Evolutionary conservation across 768 basidiomycete genomes (phyloP).

Genomic region (Paxillus ammoniavirescens): DNA sequence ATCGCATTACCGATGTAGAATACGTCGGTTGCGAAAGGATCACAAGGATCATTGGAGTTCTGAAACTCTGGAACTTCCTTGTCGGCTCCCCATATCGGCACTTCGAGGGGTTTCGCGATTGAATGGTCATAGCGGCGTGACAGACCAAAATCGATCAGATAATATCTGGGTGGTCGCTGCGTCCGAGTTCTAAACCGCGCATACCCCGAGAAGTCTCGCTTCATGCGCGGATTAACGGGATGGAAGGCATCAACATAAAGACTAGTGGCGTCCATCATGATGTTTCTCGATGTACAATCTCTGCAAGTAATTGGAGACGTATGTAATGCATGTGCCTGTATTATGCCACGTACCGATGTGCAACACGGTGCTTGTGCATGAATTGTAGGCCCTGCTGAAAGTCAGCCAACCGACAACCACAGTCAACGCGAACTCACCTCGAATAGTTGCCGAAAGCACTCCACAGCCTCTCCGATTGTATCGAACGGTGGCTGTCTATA

Average conservation of each 20-base stretch:
- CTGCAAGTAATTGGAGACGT: no score
- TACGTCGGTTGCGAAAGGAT: slow-evolving; percentile 45
- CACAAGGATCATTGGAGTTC: slow-evolving; percentile 16
- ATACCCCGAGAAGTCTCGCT: slow-evolving; percentile 11
- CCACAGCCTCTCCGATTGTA: slow-evolving; percentile 23
- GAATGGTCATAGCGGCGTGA: slow-evolving; percentile 30
- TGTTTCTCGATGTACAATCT: no score
- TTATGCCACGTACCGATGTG: slow-evolving; percentile 22
- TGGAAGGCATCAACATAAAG: slow-evolving; percentile 20
- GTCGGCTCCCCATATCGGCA: slow-evolving; percentile 40
- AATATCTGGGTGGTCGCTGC: slow-evolving; percentile 29
- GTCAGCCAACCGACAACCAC: not conserved
- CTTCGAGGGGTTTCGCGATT: slow-evolving; percentile 23
- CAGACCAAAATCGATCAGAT: slow-evolving; percentile 37
- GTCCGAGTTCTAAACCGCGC: slow-evolving; percentile 33
- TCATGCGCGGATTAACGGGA: slow-evolving; percentile 10
- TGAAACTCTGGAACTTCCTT: slow-evolving; percentile 40
- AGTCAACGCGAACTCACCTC: slow-evolving; percentile 11
- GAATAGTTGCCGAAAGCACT: slow-evolving; percentile 24
- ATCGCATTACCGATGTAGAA: slow-evolving; percentile 44
- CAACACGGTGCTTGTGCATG: slow-evolving; percentile 38
- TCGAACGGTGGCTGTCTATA: slow-evolving; percentile 19
- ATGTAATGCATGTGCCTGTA: no score
- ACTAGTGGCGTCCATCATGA: no score
- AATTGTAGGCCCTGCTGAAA: slow-evolving; percentile 32